Percentiles rank a stretch among this genome's conserved stretches.
Evolutionary conservation across 2,329 filamentous ascomycete genomes (phyloP).

Genomic region (Fusarium sulawesiense): DNA sequence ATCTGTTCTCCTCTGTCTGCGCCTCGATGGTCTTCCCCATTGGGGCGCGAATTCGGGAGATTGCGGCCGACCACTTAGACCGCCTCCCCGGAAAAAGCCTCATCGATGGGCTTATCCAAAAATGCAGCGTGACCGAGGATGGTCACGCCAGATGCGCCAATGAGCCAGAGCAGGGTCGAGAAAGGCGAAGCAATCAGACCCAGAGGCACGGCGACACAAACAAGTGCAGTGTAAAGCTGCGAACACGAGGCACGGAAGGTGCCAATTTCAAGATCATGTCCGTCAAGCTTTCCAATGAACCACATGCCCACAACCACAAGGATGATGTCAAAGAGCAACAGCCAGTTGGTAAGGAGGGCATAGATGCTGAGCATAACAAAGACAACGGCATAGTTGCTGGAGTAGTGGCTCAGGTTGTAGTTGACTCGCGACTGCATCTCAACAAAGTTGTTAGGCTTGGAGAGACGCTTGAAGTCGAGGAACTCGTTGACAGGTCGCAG

Average conservation of each 20-base stretch:
- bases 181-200: slow-evolving; percentile 88
- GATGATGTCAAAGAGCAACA: slow-evolving; percentile 91
- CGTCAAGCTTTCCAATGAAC: slow-evolving; percentile 89
- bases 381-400: slow-evolving; percentile 95
- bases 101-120: slow-evolving; percentile 99
- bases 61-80: slow-evolving; percentile 99
- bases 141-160: slow-evolving; percentile 92
- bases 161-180: slow-evolving; percentile 89
- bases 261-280: slow-evolving; percentile 88
- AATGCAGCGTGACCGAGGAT: slow-evolving; percentile 95
- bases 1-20: slow-evolving; percentile 73
- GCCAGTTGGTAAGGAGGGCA: slow-evolving; percentile 86
- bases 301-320: slow-evolving; percentile 89
- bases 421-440: slow-evolving; percentile 93
- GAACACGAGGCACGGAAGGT: slow-evolving; percentile 85
- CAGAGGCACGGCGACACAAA: slow-evolving; percentile 85
- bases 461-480: slow-evolving; percentile 93
- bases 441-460: slow-evolving; percentile 90
- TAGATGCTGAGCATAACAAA: slow-evolving; percentile 98
- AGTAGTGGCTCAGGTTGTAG: slow-evolving; percentile 97
- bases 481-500: slow-evolving; percentile 92
- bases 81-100: slow-evolving; percentile 99
- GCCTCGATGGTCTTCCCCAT: slow-evolving; percentile 99
- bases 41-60: slow-evolving; percentile 93
- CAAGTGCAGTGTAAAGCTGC: slow-evolving; percentile 91